These are phyloP conservation scores for Sesbania bispinosa DNA, from an alignment of 306 rosid species.

Conservation along the genomic window DNA sequence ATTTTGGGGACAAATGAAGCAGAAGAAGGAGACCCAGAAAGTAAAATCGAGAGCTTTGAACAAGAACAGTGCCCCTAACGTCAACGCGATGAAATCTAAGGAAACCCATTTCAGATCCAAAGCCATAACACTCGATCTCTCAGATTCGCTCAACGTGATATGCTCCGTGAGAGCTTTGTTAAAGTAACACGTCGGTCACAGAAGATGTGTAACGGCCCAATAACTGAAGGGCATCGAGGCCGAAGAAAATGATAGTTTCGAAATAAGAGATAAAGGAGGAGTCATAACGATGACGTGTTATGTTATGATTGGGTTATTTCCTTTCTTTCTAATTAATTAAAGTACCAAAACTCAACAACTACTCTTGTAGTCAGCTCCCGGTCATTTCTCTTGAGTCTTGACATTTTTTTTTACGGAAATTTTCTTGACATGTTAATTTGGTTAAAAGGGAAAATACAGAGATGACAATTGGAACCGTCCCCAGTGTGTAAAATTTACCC, in stretches of 20 bases:
- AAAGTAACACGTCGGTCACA: background rate
- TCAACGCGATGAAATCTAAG: conserved; percentile 37
- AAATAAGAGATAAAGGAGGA: background rate
- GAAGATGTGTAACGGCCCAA: conserved; percentile 24
- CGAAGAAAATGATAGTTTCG: background rate
- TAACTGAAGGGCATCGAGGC: conserved; percentile 8
- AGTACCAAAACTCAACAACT: no score
- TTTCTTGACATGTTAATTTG: no score
- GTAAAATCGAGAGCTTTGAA: conserved; percentile 33
- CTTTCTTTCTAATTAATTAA: background rate
- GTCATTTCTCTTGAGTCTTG: no score
- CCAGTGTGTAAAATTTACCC: no score
- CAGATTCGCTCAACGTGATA: conserved; percentile 43
- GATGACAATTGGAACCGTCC: no score
- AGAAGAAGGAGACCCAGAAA: conserved; percentile 23
- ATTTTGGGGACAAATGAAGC: background rate
- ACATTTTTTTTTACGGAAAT: no score
- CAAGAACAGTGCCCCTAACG: conserved; percentile 21
- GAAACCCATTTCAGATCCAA: conserved; percentile 64
- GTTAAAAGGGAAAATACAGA: no score
- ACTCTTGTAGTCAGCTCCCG: no score
- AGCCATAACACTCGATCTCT: conserved; percentile 18
- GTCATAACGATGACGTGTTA: background rate
- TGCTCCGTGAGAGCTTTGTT: conserved; percentile 36
- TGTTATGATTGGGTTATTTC: background rate